Evolutionary conservation across 1,139 yeast genomes (phyloP), one percentile per base, ranked within the genome.

Genomic region (Kodamaea arcana): DNA sequence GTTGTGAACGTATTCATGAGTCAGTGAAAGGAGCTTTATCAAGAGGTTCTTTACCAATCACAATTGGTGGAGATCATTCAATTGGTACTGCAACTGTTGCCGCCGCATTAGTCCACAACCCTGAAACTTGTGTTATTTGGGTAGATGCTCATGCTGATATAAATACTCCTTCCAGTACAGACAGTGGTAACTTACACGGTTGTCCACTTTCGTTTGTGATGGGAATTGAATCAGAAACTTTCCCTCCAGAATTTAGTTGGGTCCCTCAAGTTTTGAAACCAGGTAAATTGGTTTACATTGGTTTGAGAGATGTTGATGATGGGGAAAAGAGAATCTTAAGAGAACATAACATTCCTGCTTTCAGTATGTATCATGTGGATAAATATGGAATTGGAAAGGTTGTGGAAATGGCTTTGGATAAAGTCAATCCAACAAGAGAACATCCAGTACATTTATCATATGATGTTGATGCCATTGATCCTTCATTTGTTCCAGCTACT

Each of bases 121-220:
- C 97, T 15, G 86, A 88, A 46, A 88, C 95, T 20, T 87, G 95
- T 53, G 72, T 92, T 32, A 59, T 92, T 45, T 92, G 98, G 98
- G 83, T 92, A 47, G 98, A 92, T 62, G 98, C 98, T 1, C 98
- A 92, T 56, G 97, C 97, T 23, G 98, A 92, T 58, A 81, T 92
- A 54, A 92, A 92, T 67, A 83, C 97, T 2, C 88, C 96, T n/a
- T 70, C 69, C 31, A 79, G 90, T 11, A 81, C 97, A 4, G 83
- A 76, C 29, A 79, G 92, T 9, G 98, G 98, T 30, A 92, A 92
- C 60, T 71, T 92, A 48, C 98, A 92, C 59, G 98, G 98, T 3
- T 90, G 97, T 59, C 98, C 98, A 6, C 86, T 92, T 27, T 79
- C 96, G 4, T 92, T 92, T 57, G 68, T 90, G 37, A 69, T 88